phyloP scores from a whole-genome alignment of 2,329 filamentous ascomycete species.

The Apiospora aurea region DNA sequence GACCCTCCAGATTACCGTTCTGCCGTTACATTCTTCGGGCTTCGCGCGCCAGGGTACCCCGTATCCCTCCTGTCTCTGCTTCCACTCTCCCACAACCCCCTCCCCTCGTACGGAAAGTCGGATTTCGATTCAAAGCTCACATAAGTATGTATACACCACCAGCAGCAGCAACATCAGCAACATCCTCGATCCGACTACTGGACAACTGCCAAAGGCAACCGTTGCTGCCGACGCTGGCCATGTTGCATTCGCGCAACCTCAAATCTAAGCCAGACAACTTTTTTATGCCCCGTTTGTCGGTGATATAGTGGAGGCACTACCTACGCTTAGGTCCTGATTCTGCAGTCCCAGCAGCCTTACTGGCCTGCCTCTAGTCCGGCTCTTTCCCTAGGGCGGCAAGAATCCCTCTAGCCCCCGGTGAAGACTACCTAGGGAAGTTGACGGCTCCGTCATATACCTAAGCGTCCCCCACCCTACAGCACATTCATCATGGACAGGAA shows the following conservation, averaged over 20 bases:
- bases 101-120: neutral
- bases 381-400: neutral
- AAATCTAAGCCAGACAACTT: neutral
- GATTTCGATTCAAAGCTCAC: neutral
- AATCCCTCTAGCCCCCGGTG: neutral
- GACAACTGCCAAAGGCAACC: neutral
- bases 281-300: neutral
- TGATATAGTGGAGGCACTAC: slow-evolving; percentile 17
- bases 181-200: neutral
- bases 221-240: neutral
- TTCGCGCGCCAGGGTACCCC: slow-evolving; percentile 15
- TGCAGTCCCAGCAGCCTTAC: neutral
- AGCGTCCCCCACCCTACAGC: neutral
- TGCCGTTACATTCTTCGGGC: slow-evolving; percentile 16
- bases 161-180: neutral
- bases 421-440: neutral
- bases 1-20: slow-evolving; percentile 8
- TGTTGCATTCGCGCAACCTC: neutral
- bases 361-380: neutral
- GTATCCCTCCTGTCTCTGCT: slow-evolving; percentile 1
- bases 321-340: neutral
- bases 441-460: neutral
- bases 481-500: slow-evolving; percentile 1
- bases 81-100: neutral
- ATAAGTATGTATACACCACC: slow-evolving; percentile 10